phyloP scores from a whole-genome alignment of 2,329 filamentous ascomycete genomes.

The Dothiorella sarmentorum region DNA sequence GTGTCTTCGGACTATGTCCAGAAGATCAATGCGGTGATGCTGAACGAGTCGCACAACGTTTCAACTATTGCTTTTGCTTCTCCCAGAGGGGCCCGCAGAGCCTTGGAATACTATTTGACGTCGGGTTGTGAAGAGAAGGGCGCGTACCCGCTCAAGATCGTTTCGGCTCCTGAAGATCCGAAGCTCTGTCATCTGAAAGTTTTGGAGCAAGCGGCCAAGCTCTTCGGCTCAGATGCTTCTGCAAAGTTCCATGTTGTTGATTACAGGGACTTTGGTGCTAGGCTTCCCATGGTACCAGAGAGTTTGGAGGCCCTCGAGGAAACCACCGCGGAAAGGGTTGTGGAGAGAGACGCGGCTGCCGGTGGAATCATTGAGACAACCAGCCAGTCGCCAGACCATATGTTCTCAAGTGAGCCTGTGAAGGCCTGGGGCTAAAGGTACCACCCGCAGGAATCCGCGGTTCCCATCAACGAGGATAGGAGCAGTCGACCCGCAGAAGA shows the following conservation, averaged over 20 bases:
- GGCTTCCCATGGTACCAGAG: too few species aligned
- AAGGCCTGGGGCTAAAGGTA: too few species aligned
- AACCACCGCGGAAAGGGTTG: too few species aligned
- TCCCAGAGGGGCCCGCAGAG: not conserved
- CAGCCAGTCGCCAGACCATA: too few species aligned
- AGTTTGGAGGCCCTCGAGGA: too few species aligned
- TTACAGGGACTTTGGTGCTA: too few species aligned
- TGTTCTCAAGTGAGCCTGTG: too few species aligned
- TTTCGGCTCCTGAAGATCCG: not conserved
- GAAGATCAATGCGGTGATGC: constrained; percentile 17
- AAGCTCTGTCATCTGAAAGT: not conserved
- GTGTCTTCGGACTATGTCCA: constrained; percentile 9
- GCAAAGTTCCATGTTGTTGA: not conserved
- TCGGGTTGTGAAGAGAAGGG: not conserved
- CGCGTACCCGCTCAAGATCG: not conserved
- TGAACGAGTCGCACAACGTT: constrained; percentile 1
- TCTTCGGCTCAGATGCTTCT: not conserved
- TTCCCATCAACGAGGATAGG: too few species aligned
- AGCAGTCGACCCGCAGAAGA: too few species aligned
- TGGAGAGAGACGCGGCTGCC: too few species aligned
- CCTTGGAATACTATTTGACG: not conserved
- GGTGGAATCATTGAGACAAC: too few species aligned
- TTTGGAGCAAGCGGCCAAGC: not conserved
- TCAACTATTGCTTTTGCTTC: not conserved
- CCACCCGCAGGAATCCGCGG: too few species aligned